Base-by-base conservation (phyloP, 306 rosid genomes). In the Castanopsis chinensis region DNA sequence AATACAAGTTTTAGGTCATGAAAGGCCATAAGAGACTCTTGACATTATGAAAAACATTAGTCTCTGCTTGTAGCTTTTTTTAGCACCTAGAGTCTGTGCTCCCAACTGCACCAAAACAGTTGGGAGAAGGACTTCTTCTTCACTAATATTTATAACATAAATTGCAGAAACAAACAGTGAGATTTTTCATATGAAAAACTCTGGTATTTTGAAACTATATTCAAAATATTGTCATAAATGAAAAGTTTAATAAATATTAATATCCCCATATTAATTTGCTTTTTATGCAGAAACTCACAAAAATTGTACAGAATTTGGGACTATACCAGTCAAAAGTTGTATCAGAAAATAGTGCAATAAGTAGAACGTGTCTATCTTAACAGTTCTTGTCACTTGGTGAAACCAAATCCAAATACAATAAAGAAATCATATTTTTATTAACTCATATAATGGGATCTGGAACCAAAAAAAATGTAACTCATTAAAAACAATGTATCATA, bases 391-490 rank as follows among this genome's bases (percentile, higher is more conserved):
- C 72, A 68, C 52, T 68, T n/a, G 27, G 6, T 21, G 20, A 25
- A 68, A 27, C 25, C 2, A 37, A 68, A 35, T 68, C 15, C 21
- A 68, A 67, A 15, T 35, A 68, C 20, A 68, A 13, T 17, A 30
- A 41, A n/a, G 11, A 64, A 64, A 64, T 61, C 69, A 61, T 2
- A 8, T 64, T 64, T 64, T 64, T 20, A 30, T 30, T 14, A 64
- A 10, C 35, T 6, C 43, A 64, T 27, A 64, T 30, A 64, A 32
- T 15, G 41, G 45, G 18, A 64, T 64, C 15, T 64, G 70, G 70
- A 78, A 18, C 61, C 69, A 55, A 73, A 80, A 76, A 30, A 17
- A 64, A 11, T 30, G 35, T 28, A 64, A 64, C 70, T 64, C 7
- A 64, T 32, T 28, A 64, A 64, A 64, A 11, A 6, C 12, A 21